Conservation (phyloP, 2,329 filamentous ascomycete species). For the Biscogniauxia marginata region DNA sequence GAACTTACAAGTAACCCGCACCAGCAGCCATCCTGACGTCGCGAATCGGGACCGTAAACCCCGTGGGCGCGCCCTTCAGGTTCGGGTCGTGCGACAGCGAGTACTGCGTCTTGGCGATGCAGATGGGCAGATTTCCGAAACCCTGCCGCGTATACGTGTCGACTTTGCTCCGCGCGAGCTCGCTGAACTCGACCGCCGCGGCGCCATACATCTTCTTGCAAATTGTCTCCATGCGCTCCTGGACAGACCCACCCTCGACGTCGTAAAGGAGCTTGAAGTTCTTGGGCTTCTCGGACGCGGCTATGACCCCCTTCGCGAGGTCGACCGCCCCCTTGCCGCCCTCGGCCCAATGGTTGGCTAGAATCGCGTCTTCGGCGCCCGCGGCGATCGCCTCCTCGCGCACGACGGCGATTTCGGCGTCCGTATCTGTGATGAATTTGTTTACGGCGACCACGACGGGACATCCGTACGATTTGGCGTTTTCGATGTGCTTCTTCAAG, state of each 20-base stretch:
- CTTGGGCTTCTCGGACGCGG: constrained; percentile 78
- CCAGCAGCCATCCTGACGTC: constrained; percentile 94
- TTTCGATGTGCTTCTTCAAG: constrained; percentile 90
- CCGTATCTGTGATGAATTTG: constrained; percentile 90
- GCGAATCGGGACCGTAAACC: constrained; percentile 91
- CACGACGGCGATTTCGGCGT: constrained; percentile 85
- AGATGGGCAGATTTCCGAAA: constrained; percentile 90
- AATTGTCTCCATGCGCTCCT: constrained; percentile 88
- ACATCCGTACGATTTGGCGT: constrained; percentile 84
- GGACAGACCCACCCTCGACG: constrained; percentile 69
- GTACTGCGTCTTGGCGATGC: constrained; percentile 98
- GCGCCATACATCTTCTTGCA: constrained; percentile 95
- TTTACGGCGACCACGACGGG: constrained; percentile 98
- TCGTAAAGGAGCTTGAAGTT: constrained; percentile 86
- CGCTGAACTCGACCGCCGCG: constrained; percentile 83
- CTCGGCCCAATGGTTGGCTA: constrained; percentile 95
- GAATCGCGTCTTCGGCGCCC: constrained; percentile 89
- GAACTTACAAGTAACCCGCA: constrained; percentile 79
- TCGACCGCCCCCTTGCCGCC: constrained; percentile 88
- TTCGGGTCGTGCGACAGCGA: constrained; percentile 89
- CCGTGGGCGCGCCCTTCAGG: constrained; percentile 90
- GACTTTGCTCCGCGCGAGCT: constrained; percentile 92
- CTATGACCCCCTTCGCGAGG: constrained; percentile 82
- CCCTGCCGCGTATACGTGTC: constrained; percentile 92
- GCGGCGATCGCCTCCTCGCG: constrained; percentile 88